Evolutionary conservation across 495 filamentous ascomycete genomes (phyloP).

Genomic region (Aspergillus asperescens): DNA sequence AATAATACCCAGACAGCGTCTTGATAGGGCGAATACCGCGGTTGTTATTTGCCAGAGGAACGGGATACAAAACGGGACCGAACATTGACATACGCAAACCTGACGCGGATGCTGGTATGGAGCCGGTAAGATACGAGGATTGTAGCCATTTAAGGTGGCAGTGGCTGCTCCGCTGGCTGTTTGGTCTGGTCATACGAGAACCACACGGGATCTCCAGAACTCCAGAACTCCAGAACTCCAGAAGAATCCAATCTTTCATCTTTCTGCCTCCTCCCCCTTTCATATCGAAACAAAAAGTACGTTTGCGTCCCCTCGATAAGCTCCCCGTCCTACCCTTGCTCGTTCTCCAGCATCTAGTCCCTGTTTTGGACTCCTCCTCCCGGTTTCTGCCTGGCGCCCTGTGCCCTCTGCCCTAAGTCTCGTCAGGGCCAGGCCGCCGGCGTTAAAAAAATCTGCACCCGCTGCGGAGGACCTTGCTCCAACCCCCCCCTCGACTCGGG

Average conservation of each 20-base stretch:
- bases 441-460: conserved; percentile 27
- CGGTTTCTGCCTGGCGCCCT: conserved; percentile 16
- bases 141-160: neutral
- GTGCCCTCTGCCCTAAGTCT: conserved; percentile 29
- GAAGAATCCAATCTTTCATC: conserved; percentile 1
- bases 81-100: conserved; percentile 12
- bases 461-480: conserved; percentile 7
- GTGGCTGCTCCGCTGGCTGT: neutral
- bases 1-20: conserved; percentile 8
- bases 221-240: neutral
- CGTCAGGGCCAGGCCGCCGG: conserved; percentile 7
- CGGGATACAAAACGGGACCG: conserved; percentile 10
- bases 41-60: neutral
- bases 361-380: neutral
- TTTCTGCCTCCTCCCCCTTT: neutral
- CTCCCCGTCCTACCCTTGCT: neutral
- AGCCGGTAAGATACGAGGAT: neutral
- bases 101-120: neutral
- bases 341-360: neutral
- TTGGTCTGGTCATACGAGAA: conserved; percentile 1
- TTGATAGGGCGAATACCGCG: neutral
- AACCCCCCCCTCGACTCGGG: conserved; percentile 4
- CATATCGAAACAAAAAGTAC: conserved; percentile 1
- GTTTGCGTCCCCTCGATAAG: neutral
- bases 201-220: conserved; percentile 4